phyloP scores from a whole-genome alignment of 1,284 basidiomycete species.

The Sutorius eximius region DNA sequence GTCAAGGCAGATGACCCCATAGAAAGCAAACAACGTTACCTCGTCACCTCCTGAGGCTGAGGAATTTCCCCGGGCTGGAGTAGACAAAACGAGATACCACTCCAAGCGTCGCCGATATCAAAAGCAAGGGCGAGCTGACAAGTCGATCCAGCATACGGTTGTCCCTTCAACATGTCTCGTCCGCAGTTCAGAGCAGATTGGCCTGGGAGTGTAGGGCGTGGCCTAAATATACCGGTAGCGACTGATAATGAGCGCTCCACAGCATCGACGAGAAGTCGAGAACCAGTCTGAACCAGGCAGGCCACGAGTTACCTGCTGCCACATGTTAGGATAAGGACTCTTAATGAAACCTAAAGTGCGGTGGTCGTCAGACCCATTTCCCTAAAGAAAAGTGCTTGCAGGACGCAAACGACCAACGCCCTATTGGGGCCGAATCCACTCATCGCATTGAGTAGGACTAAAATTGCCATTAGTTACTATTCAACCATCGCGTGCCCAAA shows the following conservation, averaged over 20 bases:
- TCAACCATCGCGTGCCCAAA: not conserved
- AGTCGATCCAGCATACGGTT: no score
- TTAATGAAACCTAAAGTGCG: not conserved
- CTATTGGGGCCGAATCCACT: not conserved
- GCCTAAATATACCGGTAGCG: not conserved
- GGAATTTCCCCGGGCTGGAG: not conserved
- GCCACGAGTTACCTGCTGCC: not conserved
- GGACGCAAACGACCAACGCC: not conserved
- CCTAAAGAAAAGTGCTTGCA: not conserved
- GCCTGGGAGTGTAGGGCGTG: no score
- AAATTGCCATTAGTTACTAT: not conserved
- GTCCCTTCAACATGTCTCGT: no score
- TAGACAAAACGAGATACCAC: not conserved
- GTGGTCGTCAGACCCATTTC: no score
- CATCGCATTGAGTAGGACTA: not conserved
- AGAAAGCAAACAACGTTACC: not conserved
- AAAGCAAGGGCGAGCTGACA: not conserved
- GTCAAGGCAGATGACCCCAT: not conserved
- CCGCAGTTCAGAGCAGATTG: no score
- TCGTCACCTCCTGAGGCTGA: not conserved
- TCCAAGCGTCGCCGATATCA: not conserved
- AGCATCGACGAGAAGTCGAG: no score
- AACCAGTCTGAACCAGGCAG: no score
- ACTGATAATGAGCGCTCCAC: not conserved
- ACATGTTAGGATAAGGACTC: conserved; percentile 4